These are phyloP conservation scores for Cyclanthera cordifolia DNA, from an alignment of 306 rosid genomes.

Conservation along the genomic window DNA sequence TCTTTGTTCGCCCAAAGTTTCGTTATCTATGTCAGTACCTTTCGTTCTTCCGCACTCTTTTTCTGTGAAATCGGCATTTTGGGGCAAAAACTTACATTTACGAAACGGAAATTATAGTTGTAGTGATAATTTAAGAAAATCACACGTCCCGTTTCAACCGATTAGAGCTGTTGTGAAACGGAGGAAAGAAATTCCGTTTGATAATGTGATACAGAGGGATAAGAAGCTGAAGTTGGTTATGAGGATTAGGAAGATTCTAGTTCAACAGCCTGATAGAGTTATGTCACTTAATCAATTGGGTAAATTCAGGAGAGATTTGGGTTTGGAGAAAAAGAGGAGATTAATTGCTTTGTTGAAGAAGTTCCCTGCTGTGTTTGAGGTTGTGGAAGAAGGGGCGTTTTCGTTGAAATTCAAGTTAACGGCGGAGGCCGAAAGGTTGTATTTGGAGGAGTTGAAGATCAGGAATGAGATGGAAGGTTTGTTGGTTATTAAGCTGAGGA, in stretches of 20 bases:
- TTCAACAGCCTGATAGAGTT: slow-evolving; percentile 46
- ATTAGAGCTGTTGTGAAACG: slow-evolving; percentile 66
- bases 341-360: slow-evolving; percentile 60
- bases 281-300: slow-evolving; percentile 73
- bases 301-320: slow-evolving; percentile 55
- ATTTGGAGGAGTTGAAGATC: slow-evolving; percentile 60
- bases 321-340: slow-evolving; percentile 46
- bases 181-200: slow-evolving; percentile 67
- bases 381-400: slow-evolving; percentile 62
- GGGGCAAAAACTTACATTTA: slow-evolving; percentile 34
- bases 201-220: slow-evolving; percentile 74
- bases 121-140: slow-evolving; percentile 12
- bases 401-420: slow-evolving; percentile 56
- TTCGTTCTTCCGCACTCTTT: slow-evolving; percentile 32
- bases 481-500: slow-evolving; percentile 62
- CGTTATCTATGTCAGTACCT: slow-evolving; percentile 35
- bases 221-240: slow-evolving; percentile 70
- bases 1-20: slow-evolving; percentile 27
- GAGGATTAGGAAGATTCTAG: slow-evolving; percentile 59
- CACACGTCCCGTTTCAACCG: slow-evolving; percentile 24
- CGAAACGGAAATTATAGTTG: slow-evolving; percentile 19
- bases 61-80: slow-evolving; percentile 38
- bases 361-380: slow-evolving; percentile 67
- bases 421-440: slow-evolving; percentile 63
- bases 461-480: slow-evolving; percentile 75